A percentile compares a stretch with the other conserved stretches of the same genome.
Conservation (phyloP, 306 rosid genomes). For the Leucaena leucocephala region DNA sequence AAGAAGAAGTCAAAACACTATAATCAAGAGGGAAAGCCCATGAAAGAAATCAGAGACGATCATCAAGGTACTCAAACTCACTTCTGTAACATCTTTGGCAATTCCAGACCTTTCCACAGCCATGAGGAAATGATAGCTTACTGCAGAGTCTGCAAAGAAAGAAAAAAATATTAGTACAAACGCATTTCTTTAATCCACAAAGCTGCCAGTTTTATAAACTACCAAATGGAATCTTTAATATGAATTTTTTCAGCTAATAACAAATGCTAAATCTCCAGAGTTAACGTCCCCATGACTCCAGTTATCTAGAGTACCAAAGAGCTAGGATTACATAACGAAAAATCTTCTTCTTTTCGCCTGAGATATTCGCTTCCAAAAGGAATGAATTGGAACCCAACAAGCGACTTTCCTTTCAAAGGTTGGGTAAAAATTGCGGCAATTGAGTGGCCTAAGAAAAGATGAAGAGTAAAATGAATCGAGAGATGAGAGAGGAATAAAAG, state of each 20-base stretch:
- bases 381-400: conserved; percentile 13
- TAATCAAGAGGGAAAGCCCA: conserved; percentile 2
- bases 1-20: conserved; percentile 20
- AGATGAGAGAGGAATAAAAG: conserved; percentile 16
- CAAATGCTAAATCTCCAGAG: conserved; percentile 11
- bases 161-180: conserved; percentile 13
- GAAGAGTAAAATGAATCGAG: not conserved
- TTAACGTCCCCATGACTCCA: conserved; percentile 7
- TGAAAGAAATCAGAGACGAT: not conserved
- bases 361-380: not conserved
- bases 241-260: not conserved
- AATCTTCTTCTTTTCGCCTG: not conserved
- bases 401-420: conserved; percentile 6
- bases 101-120: conserved; percentile 58
- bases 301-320: conserved; percentile 27
- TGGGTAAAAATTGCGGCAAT: not conserved
- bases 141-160: conserved; percentile 37
- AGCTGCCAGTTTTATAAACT: not conserved
- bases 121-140: conserved; percentile 53
- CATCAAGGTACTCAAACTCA: conserved; percentile 40
- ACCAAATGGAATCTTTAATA: conserved; percentile 27
- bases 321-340: not conserved
- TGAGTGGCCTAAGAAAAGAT: conserved; percentile 8
- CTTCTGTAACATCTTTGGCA: conserved; percentile 77
- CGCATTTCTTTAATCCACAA: conserved; percentile 4